Evolutionary conservation across 1,139 yeast species (phyloP).

Genomic region (Scheffersomyces lignicola): DNA sequence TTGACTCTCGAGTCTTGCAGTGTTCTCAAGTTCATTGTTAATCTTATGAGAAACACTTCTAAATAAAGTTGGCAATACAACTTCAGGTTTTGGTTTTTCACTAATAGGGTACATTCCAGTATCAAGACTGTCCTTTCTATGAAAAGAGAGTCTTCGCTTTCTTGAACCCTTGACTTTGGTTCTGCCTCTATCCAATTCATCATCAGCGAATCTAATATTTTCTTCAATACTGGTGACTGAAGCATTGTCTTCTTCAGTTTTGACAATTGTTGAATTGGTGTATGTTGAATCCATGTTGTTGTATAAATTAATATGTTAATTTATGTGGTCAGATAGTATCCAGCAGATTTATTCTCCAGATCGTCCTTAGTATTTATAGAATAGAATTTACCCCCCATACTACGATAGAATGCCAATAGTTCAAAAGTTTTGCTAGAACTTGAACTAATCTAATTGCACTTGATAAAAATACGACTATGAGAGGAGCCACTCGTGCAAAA

Average conservation of each 20-base stretch:
- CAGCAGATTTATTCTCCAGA: too few species aligned
- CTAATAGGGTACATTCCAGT: conserved; percentile 7
- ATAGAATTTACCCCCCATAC: too few species aligned
- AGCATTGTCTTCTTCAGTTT: conserved; percentile 3
- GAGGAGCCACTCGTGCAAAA: too few species aligned
- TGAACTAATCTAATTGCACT: too few species aligned
- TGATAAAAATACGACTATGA: too few species aligned
- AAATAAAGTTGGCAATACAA: conserved; percentile 35
- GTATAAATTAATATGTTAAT: too few species aligned
- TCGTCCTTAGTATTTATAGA: too few species aligned
- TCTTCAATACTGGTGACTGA: background rate
- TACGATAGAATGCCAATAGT: too few species aligned
- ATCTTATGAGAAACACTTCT: conserved; percentile 38
- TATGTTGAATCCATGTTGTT: conserved; percentile 3
- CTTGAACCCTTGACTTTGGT: conserved; percentile 4
- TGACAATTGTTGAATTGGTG: conserved; percentile 3
- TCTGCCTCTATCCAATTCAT: conserved; percentile 11
- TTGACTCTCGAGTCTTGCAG: conserved; percentile 8
- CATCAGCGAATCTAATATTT: conserved; percentile 6
- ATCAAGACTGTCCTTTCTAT: conserved; percentile 8
- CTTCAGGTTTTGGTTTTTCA: conserved; percentile 24
- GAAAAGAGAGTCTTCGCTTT: conserved; percentile 11
- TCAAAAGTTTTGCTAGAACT: too few species aligned
- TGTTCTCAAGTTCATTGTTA: conserved; percentile 19
- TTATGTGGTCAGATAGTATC: too few species aligned